phyloP scores from a whole-genome alignment of 2,329 filamentous ascomycete species.

The Colletotrichum spinosum region DNA sequence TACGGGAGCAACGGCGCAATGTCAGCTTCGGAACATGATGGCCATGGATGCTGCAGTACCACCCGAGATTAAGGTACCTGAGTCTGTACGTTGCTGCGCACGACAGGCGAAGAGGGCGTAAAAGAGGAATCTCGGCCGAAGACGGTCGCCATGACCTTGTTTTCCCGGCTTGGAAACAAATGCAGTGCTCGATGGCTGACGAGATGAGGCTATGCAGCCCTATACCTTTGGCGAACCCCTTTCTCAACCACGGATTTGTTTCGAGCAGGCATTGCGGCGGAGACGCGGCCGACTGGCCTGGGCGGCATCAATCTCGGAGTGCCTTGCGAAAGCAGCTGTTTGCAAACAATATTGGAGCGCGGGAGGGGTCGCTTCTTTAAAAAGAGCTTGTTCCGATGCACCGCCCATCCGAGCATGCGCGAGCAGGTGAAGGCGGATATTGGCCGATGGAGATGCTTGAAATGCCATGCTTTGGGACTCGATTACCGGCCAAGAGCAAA shows the following conservation, averaged over 20 bases:
- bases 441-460: conserved; percentile 20
- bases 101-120: conserved; percentile 2
- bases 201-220: conserved; percentile 42
- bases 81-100: conserved; percentile 27
- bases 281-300: neutral
- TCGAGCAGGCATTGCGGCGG: conserved; percentile 2
- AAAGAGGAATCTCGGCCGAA: conserved; percentile 26
- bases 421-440: conserved; percentile 22
- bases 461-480: neutral
- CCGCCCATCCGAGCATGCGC: neutral
- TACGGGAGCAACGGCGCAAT: no score
- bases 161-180: conserved; percentile 25
- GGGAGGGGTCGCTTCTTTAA: neutral
- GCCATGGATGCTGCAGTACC: conserved; percentile 32
- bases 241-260: conserved; percentile 17
- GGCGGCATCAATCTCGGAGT: conserved; percentile 24
- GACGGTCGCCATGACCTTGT: conserved; percentile 10
- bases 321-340: conserved; percentile 4
- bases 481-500: no score
- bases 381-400: conserved; percentile 1
- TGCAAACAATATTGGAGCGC: conserved; percentile 19
- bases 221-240: conserved; percentile 28
- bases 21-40: conserved; percentile 14
- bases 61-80: conserved; percentile 39
- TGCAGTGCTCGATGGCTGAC: conserved; percentile 19